These are phyloP conservation scores for Aspergillus ellipticus DNA, from an alignment of 495 filamentous ascomycete species.

Conservation along the genomic window DNA sequence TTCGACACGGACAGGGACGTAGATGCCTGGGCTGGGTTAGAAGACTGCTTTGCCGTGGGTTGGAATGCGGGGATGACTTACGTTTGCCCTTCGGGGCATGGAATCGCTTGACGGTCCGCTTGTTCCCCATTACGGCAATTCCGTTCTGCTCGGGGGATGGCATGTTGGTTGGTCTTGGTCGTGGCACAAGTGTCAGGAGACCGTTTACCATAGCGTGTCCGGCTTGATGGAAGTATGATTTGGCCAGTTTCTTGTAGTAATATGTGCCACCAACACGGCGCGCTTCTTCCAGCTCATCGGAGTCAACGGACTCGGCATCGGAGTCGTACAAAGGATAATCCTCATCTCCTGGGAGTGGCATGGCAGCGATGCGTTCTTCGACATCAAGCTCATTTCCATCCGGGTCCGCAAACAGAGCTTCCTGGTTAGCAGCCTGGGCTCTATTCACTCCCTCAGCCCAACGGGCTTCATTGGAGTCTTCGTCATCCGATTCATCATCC, in stretches of 20 bases:
- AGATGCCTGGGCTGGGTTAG: conserved; percentile 57
- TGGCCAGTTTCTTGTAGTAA: conserved; percentile 57
- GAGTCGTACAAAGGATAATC: conserved; percentile 92
- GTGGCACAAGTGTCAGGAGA: conserved; percentile 52
- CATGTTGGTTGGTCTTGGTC: conserved; percentile 57
- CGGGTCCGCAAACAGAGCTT: conserved; percentile 32
- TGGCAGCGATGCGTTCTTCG: conserved; percentile 68
- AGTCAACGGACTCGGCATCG: conserved; percentile 72
- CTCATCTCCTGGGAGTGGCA: conserved; percentile 53
- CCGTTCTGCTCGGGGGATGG: conserved; percentile 46
- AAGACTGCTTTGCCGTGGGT: neutral
- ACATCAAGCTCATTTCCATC: conserved; percentile 61
- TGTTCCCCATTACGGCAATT: conserved; percentile 47
- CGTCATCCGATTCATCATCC: conserved; percentile 60
- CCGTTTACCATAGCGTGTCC: conserved; percentile 39
- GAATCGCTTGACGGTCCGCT: conserved; percentile 62
- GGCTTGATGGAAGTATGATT: conserved; percentile 39
- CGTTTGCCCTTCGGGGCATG: conserved; percentile 86
- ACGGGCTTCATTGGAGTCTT: conserved; percentile 49
- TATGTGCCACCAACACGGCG: conserved; percentile 66
- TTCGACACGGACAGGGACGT: conserved; percentile 92
- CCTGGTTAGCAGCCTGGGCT: neutral
- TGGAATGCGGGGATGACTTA: conserved; percentile 28
- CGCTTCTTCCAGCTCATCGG: conserved; percentile 68
- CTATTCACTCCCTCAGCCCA: neutral